phyloP scores from a whole-genome alignment of 164 flowering plant species.

The Magnolia sinica region DNA sequence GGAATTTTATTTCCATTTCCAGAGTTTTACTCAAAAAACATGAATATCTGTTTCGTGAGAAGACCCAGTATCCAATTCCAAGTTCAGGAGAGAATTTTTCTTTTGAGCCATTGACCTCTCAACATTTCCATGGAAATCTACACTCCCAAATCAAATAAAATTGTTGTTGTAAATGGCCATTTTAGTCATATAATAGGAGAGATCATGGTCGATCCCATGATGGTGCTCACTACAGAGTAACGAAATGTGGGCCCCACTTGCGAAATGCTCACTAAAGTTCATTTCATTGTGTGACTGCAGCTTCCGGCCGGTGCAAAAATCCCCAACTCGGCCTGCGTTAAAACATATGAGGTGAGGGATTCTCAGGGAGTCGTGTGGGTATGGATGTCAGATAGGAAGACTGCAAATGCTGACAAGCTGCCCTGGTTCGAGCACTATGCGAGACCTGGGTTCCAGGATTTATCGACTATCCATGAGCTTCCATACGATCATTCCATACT shows the following conservation, averaged over 20 bases:
- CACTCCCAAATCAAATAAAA: neutral
- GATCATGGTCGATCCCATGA: neutral
- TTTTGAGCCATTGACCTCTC: too few relatives aligned
- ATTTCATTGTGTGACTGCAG: conserved; percentile 28
- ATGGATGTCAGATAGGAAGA: conserved; percentile 84
- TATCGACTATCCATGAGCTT: conserved; percentile 84
- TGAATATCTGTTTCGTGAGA: too few relatives aligned
- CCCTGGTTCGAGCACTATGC: conserved; percentile 95
- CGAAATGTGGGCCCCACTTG: neutral
- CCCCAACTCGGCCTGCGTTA: conserved; percentile 71
- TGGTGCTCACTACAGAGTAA: neutral
- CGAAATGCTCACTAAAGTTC: neutral
- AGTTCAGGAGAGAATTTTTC: too few relatives aligned
- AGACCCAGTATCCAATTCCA: too few relatives aligned
- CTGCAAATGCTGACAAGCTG: conserved; percentile 51
- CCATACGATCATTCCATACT: conserved; percentile 97
- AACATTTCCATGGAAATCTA: too few relatives aligned
- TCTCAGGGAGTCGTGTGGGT: conserved; percentile 97
- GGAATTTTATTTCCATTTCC: neutral
- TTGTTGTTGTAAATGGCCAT: neutral
- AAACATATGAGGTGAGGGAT: conserved; percentile 67
- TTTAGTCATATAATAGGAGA: neutral
- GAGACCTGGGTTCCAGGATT: conserved; percentile 71
- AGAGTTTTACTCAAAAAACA: too few relatives aligned
- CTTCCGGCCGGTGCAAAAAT: conserved; percentile 79